Evolutionary conservation across 78 protist genomes (phyloP).

Genomic region (Salpingoeca rosetta): DNA sequence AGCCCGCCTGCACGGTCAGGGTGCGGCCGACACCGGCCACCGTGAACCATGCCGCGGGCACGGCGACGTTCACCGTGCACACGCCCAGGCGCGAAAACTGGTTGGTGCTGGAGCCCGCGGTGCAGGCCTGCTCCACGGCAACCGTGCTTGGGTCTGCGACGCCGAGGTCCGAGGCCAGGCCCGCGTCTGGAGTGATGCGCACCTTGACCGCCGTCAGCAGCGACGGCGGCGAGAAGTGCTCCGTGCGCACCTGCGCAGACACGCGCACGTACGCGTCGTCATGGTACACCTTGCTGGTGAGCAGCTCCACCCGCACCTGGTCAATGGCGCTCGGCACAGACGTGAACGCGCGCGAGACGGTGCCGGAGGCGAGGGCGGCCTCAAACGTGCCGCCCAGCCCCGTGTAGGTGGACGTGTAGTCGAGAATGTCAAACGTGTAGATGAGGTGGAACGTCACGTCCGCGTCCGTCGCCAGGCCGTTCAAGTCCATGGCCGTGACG

Average conservation of each 20-base stretch:
- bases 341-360: background rate
- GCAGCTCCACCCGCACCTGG: background rate
- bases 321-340: background rate
- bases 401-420: background rate
- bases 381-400: background rate
- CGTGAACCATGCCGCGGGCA: background rate
- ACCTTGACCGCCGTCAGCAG: background rate
- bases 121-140: background rate
- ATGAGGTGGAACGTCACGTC: background rate
- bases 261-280: background rate
- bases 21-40: background rate
- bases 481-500: background rate
- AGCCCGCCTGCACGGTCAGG: background rate
- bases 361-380: background rate
- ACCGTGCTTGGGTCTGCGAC: background rate
- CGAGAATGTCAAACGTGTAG: background rate
- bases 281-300: background rate
- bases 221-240: background rate
- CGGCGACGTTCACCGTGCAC: background rate
- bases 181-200: background rate
- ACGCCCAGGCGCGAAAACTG: background rate
- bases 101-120: background rate
- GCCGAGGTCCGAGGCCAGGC: background rate
- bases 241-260: background rate
- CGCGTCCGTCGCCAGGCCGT: background rate